phyloP scores from a whole-genome alignment of 345 rosid species.

The Brassica napus region Da-Ae NC_063444.1:36223001-36223500 shows the following conservation, averaged over 20 bases:
- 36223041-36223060: not conserved
- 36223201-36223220: not conserved
- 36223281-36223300: slow-evolving; percentile 27
- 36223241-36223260: slow-evolving; percentile 1
- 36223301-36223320: slow-evolving; percentile 22
- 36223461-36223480: slow-evolving; percentile 11
- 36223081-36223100: not conserved
- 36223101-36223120: not conserved
- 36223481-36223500: slow-evolving; percentile 29
- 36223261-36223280: slow-evolving; percentile 22
- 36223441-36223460: slow-evolving; percentile 23
- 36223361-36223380: slow-evolving; percentile 9
- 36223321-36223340: slow-evolving; percentile 15
- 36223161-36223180: not conserved
- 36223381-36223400: slow-evolving; percentile 12
- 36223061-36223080: slow-evolving; percentile 12
- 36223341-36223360: slow-evolving; percentile 19
- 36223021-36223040: slow-evolving; percentile 22
- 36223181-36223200: not conserved
- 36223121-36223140: slow-evolving; percentile 8
- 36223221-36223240: slow-evolving; percentile 10
- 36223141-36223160: not conserved
- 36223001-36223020: slow-evolving; percentile 24
- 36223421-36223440: slow-evolving; percentile 29
- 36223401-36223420: slow-evolving; percentile 38